Evolutionary conservation across 768 basidiomycete genomes (phyloP).

Genomic region (Boletus rubescentipes): DNA sequence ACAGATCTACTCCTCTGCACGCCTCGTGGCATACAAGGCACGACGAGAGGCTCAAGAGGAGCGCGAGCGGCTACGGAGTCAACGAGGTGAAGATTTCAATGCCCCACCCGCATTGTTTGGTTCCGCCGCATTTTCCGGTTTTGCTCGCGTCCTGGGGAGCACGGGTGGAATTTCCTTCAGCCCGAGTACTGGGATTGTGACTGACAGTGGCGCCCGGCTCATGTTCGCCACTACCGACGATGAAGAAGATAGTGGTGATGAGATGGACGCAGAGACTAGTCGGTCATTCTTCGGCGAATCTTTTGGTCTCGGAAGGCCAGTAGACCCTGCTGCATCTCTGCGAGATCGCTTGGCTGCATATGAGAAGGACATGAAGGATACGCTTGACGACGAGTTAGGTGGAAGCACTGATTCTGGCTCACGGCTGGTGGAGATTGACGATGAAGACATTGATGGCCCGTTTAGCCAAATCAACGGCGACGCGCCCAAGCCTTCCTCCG

Average conservation of each 20-base stretch:
- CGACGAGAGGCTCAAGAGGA: constrained; percentile 58
- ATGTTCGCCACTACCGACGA: constrained; percentile 67
- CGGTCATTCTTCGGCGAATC: constrained; percentile 52
- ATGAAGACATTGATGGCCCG: constrained; percentile 31
- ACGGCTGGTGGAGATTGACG: constrained; percentile 34
- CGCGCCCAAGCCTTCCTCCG: constrained; percentile 28
- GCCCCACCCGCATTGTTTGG: constrained; percentile 31
- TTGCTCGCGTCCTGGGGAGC: constrained; percentile 57
- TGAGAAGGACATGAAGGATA: constrained; percentile 48
- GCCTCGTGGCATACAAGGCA: constrained; percentile 62
- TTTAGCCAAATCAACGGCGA: constrained; percentile 36
- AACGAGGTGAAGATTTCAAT: constrained; percentile 35
- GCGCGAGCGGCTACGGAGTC: constrained; percentile 39
- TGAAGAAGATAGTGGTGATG: constrained; percentile 58
- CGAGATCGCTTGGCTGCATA: constrained; percentile 64
- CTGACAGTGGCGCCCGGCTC: constrained; percentile 43
- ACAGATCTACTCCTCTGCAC: constrained; percentile 68
- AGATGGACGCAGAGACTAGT: constrained; percentile 33
- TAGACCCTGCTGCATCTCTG: constrained; percentile 55
- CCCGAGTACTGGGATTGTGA: constrained; percentile 52
- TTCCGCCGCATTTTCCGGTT: constrained; percentile 40
- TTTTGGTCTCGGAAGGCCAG: constrained; percentile 42
- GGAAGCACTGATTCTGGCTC: constrained; percentile 18
- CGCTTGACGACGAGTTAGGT: constrained; percentile 27
- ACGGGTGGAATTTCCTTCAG: constrained; percentile 66